These are phyloP conservation scores for Lyophyllum semitale DNA, from an alignment of 768 basidiomycete genomes.

Conservation along the genomic window DNA sequence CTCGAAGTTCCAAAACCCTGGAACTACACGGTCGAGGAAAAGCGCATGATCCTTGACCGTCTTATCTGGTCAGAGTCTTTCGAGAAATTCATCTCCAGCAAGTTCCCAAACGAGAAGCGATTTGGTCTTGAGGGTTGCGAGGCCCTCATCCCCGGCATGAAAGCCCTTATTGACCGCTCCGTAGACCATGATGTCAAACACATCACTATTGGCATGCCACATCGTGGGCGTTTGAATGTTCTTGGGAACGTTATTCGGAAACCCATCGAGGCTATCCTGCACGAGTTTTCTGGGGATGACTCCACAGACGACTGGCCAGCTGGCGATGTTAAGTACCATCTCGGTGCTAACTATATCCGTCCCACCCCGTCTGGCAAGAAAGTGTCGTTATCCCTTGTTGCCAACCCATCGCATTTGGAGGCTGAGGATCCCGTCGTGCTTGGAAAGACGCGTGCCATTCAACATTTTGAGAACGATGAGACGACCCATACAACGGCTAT, in stretches of 20 bases:
- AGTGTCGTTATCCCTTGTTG: conserved; percentile 94
- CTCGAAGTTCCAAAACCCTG: conserved; percentile 94
- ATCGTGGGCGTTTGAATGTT: conserved; percentile 97
- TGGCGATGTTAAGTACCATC: conserved; percentile 99
- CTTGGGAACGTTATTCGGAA: conserved; percentile 98
- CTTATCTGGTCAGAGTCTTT: conserved; percentile 99
- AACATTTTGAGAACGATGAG: conserved; percentile 92
- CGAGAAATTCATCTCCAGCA: conserved; percentile 97
- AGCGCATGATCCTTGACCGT: conserved; percentile 98
- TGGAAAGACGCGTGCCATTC: conserved; percentile 96
- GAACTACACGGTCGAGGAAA: conserved; percentile 98
- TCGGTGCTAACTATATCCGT: conserved; percentile 97
- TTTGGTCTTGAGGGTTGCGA: conserved; percentile 99
- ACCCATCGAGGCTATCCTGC: conserved; percentile 96
- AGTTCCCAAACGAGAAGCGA: conserved; percentile 99
- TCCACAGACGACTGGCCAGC: conserved; percentile 72
- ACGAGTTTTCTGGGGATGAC: conserved; percentile 87
- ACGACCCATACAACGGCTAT: conserved; percentile 81
- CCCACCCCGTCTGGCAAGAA: conserved; percentile 98
- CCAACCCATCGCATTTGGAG: conserved; percentile 98
- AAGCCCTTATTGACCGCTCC: conserved; percentile 97
- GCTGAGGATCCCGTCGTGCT: conserved; percentile 98
- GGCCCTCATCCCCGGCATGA: conserved; percentile 98
- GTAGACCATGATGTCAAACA: conserved; percentile 96
- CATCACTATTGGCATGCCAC: conserved; percentile 98